Evolutionary conservation across 164 flowering plant species (phyloP).

Genomic region (Malania oleifera): DNA sequence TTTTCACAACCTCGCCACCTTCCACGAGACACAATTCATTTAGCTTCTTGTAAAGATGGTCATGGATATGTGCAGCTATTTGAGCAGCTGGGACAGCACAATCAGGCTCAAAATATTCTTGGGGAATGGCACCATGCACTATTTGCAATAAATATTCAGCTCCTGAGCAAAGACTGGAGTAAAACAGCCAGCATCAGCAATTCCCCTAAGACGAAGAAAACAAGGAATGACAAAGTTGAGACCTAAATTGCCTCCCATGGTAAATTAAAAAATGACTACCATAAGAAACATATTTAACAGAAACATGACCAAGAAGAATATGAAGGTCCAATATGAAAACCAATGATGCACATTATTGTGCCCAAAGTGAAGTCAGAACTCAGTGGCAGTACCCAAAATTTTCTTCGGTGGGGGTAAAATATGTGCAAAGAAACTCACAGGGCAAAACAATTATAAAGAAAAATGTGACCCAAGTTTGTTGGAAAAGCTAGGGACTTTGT

Average conservation of each 20-base stretch:
- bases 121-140: slow-evolving; percentile 70
- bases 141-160: slow-evolving; percentile 73
- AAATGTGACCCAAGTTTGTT: no score
- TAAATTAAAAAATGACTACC: neutral
- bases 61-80: slow-evolving; percentile 70
- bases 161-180: slow-evolving; percentile 75
- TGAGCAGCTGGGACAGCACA: slow-evolving; percentile 58
- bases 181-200: slow-evolving; percentile 19
- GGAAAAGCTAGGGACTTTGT: no score
- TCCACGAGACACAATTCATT: slow-evolving; percentile 83
- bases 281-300: neutral
- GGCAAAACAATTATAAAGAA: no score
- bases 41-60: slow-evolving; percentile 68
- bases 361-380: no score
- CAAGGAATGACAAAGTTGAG: neutral
- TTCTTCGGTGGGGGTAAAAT: no score
- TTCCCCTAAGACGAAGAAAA: neutral
- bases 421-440: no score
- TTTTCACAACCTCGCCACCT: slow-evolving; percentile 84
- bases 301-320: no score
- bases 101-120: slow-evolving; percentile 35
- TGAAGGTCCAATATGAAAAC: no score
- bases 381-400: no score
- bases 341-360: no score
- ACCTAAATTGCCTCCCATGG: neutral